phyloP scores from a whole-genome alignment of 352 stramenopile genomes.

The Phytophthora citrophthora region DNA sequence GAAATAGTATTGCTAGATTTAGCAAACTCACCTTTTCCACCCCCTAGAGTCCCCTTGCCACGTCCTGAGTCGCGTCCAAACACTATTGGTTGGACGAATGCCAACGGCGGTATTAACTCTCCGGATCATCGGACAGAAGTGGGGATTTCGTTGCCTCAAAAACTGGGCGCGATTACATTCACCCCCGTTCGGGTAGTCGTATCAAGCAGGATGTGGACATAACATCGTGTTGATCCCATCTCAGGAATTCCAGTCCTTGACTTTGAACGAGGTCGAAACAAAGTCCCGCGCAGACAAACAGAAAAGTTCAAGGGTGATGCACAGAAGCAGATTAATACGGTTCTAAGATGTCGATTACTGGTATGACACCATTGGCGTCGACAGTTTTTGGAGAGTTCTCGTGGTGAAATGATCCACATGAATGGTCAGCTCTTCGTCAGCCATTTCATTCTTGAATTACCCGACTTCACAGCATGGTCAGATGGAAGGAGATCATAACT shows the following conservation, averaged over 20 bases:
- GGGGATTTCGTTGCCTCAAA: not conserved
- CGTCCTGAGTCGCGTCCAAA: not conserved
- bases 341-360: not conserved
- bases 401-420: not conserved
- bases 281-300: conserved; percentile 2
- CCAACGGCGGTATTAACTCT: conserved; percentile 1
- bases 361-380: not conserved
- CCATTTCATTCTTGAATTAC: not conserved
- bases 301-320: not conserved
- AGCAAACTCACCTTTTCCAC: too few relatives aligned
- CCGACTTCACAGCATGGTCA: not conserved
- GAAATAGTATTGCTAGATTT: too few relatives aligned
- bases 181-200: conserved; percentile 11
- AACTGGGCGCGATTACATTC: conserved; percentile 1
- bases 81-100: conserved; percentile 3
- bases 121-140: conserved; percentile 6
- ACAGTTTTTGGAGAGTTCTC: not conserved
- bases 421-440: too few relatives aligned
- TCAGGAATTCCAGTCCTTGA: not conserved
- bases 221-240: conserved; percentile 21
- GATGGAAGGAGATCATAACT: too few relatives aligned
- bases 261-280: conserved; percentile 10
- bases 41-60: not conserved
- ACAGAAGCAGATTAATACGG: not conserved
- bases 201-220: conserved; percentile 4